phyloP scores from a whole-genome alignment of 2,329 filamentous ascomycete species.

The Neonectria magnoliae region DNA sequence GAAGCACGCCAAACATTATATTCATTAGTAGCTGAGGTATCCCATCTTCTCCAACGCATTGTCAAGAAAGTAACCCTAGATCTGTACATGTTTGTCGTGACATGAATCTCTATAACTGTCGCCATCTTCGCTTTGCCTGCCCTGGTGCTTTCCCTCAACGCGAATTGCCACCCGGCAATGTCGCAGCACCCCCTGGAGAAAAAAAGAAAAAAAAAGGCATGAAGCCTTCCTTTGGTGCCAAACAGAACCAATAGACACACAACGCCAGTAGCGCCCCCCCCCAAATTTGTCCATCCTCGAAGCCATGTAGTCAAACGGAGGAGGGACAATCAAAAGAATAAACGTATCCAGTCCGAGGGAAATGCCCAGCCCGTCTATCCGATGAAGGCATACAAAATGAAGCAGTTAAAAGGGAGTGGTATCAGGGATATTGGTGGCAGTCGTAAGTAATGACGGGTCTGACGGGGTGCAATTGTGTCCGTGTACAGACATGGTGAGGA shows the following conservation, averaged over 20 bases:
- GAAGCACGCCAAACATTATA: slow-evolving; percentile 24
- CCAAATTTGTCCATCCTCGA: slow-evolving; percentile 23
- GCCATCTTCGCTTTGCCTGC: slow-evolving; percentile 24
- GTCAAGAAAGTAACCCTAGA: slow-evolving; percentile 15
- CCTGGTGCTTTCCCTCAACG: slow-evolving; percentile 11
- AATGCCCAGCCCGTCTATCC: slow-evolving; percentile 40
- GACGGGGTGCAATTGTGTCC: slow-evolving; percentile 21
- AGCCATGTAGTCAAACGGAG: slow-evolving; percentile 27
- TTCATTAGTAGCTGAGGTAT: slow-evolving; percentile 32
- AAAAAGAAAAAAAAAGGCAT: slow-evolving; percentile 12
- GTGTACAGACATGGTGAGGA: not conserved
- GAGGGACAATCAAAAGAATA: slow-evolving; percentile 19
- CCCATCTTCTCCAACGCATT: slow-evolving; percentile 16
- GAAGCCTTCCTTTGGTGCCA: slow-evolving; percentile 15
- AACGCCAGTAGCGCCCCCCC: slow-evolving; percentile 39
- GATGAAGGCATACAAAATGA: slow-evolving; percentile 25
- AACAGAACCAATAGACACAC: slow-evolving; percentile 28
- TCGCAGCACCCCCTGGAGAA: slow-evolving; percentile 16
- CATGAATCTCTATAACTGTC: slow-evolving; percentile 27
- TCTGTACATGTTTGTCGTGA: slow-evolving; percentile 20
- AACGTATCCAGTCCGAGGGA: slow-evolving; percentile 30
- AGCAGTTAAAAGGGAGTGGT: slow-evolving; percentile 38
- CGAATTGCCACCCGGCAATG: slow-evolving; percentile 17
- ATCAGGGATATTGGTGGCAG: slow-evolving; percentile 34
- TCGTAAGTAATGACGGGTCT: slow-evolving; percentile 32